Conservation (phyloP, 371 early-diverging fungal species). For the Mortierella sp. region DNA sequence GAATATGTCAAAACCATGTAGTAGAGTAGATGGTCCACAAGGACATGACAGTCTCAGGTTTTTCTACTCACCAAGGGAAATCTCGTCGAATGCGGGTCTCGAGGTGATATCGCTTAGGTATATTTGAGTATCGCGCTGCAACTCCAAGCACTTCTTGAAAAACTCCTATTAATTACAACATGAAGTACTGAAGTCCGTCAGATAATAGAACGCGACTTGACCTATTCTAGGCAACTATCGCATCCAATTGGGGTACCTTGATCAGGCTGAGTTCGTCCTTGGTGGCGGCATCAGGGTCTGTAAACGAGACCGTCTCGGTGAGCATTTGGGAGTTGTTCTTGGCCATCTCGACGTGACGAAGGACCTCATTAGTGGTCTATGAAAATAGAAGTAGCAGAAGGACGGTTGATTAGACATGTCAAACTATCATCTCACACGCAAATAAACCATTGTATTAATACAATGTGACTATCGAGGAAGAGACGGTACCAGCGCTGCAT, state of each 20-base stretch:
- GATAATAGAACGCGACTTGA: too few species aligned
- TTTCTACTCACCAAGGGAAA: constrained; percentile 31
- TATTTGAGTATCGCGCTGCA: constrained; percentile 30
- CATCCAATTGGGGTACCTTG: constrained; percentile 13
- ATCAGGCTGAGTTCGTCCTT: constrained; percentile 47
- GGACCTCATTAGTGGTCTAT: constrained; percentile 18
- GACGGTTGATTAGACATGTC: background rate
- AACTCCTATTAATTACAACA: constrained; percentile 34
- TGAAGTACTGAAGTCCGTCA: background rate
- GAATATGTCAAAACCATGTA: background rate
- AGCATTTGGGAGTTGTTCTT: constrained; percentile 48
- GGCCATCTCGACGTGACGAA: constrained; percentile 42
- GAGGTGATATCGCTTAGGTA: constrained; percentile 34
- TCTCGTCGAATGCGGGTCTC: constrained; percentile 23
- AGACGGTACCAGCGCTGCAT: background rate
- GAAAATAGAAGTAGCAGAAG: background rate
- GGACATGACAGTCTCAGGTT: background rate
- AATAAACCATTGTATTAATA: background rate
- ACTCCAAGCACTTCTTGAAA: constrained; percentile 26
- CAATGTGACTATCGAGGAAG: background rate
- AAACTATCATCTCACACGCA: too few species aligned
- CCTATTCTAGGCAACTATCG: background rate
- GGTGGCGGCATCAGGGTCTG: constrained; percentile 49
- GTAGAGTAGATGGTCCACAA: background rate
- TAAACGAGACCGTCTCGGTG: constrained; percentile 44